phyloP scores from a whole-genome alignment of 768 basidiomycete species.

The Pholiota conissans region DNA sequence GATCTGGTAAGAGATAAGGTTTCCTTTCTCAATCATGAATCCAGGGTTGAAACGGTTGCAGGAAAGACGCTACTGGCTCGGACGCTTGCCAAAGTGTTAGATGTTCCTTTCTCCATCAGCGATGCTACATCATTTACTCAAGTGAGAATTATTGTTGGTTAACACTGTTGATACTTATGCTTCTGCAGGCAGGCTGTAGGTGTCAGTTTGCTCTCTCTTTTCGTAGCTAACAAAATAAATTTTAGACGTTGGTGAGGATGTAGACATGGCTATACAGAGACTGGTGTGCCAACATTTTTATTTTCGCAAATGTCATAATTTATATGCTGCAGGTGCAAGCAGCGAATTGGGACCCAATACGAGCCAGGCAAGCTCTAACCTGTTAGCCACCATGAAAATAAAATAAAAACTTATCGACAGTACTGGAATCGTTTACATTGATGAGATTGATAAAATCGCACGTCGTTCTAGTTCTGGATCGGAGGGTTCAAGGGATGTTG shows the following conservation, averaged over 20 bases:
- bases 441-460: constrained; percentile 94
- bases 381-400: neutral
- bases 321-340: constrained; percentile 66
- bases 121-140: constrained; percentile 96
- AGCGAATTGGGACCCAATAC: constrained; percentile 83
- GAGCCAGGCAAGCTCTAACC: constrained; percentile 63
- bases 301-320: neutral
- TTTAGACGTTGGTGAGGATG: constrained; percentile 89
- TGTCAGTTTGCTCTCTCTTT: neutral
- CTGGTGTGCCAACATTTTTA: constrained; percentile 43
- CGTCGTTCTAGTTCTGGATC: constrained; percentile 57
- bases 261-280: constrained; percentile 87
- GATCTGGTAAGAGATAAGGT: constrained; percentile 75
- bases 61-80: constrained; percentile 91
- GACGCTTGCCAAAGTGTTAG: constrained; percentile 87
- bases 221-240: neutral
- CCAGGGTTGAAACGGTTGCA: constrained; percentile 18
- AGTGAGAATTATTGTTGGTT: constrained; percentile 34
- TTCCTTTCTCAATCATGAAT: constrained; percentile 5
- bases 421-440: constrained; percentile 94
- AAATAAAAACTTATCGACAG: constrained; percentile 36
- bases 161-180: neutral
- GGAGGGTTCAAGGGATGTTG: constrained; percentile 83
- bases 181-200: constrained; percentile 21
- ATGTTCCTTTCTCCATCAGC: constrained; percentile 92